Base-by-base conservation (phyloP, 257 asterid species). In the Solanum chilense region DNA sequence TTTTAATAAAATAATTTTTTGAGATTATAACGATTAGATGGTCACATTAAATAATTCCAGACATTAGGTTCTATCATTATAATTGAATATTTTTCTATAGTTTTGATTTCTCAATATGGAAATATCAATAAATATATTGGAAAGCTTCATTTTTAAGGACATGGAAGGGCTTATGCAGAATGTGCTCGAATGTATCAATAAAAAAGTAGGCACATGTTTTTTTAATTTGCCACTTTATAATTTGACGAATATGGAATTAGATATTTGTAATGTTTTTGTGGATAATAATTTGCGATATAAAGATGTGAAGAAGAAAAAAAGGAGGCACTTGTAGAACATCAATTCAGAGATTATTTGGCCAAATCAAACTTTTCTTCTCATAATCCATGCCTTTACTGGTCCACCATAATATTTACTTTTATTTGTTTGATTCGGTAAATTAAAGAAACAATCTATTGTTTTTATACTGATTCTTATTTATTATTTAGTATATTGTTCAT, bases 181-280 rank as follows among this genome's bases (percentile, higher is more conserved):
- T 76, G 60, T 76, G 62, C 14, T 13, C 13, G 83, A 42, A n/a
- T 3, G 52, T n/a, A 42, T 23, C 41, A 23, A 14, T 13, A 31
- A n/a, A 70, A 44, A 44, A 25, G 23, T 25, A 2, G 35, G 33
- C 58, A 41, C 58, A 75, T 75, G 52, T 11, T 12, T 12, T 39
- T 35, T 39, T 66, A 4, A 12, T 66, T 23, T 13, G 4, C 35
- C 23, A 23, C 37, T 25, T 77, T 25, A 44, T 69, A n/a, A 77
- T 44, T 44, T 21, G 39, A 14, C 15, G 14, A 39, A 44, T 9
- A 45, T 29, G 42, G 27, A 3, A 47, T 9, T 7, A 27, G 42
- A 29, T 77, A 77, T 77, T 42, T 77, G 14, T 14, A 42, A 41
- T 42, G 58, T 76, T 76, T 76, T 76, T 8, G 83, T 76, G 83